Conservation (phyloP, 768 basidiomycete species). For the Trametes cingulata region DNA sequence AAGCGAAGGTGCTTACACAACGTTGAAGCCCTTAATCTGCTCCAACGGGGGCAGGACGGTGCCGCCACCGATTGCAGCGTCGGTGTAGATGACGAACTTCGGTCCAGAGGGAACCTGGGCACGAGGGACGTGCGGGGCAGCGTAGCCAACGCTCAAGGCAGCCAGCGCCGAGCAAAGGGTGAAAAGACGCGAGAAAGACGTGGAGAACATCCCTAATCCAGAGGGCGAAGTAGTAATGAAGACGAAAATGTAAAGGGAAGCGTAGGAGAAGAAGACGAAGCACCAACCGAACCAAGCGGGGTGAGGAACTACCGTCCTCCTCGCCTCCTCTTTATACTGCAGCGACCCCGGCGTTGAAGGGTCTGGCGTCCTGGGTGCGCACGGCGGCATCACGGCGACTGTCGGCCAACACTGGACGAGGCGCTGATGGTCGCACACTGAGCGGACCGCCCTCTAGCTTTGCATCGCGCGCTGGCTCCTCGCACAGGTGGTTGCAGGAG, state of each 20-base stretch:
- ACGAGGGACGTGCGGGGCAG: background rate
- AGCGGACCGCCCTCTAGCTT: too few relatives aligned
- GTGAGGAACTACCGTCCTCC: background rate
- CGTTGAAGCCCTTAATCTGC: conserved; percentile 18
- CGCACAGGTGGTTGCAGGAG: too few relatives aligned
- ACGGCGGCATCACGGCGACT: too few relatives aligned
- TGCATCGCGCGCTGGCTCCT: too few relatives aligned
- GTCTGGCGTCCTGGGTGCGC: background rate
- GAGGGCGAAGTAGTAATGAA: background rate
- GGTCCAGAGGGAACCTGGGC: background rate
- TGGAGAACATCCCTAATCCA: conserved; percentile 4
- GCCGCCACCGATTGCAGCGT: background rate
- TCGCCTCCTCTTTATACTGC: background rate
- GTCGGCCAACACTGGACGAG: too few relatives aligned
- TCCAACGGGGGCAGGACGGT: background rate
- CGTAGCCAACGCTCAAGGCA: background rate
- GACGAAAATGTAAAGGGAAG: background rate
- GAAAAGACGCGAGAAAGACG: conserved; percentile 9
- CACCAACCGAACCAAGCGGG: background rate
- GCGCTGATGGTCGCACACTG: too few relatives aligned
- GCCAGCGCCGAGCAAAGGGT: conserved; percentile 5
- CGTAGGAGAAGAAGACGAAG: background rate
- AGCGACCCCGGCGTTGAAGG: background rate
- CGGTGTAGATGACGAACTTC: conserved; percentile 17
- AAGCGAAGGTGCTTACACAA: background rate